Evolutionary conservation across 805 yeast genomes (phyloP), one percentile per base, ranked within the genome.

Genomic region (Pichia exigua): DNA sequence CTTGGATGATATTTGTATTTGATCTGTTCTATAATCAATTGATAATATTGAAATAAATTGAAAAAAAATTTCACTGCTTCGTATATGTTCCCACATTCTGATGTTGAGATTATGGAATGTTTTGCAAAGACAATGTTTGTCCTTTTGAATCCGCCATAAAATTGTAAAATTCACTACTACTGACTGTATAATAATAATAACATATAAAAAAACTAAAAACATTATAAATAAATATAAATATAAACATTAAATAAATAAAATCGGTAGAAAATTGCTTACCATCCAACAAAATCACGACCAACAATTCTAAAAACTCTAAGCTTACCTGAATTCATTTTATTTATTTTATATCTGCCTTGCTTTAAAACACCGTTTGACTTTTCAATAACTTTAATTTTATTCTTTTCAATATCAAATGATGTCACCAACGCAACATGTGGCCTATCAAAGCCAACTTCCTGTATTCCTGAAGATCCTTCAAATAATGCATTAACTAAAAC

Each of bases 271-370:
- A 15, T 9, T 7, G 24, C 15, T 51, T 38, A 79, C 96, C 96
- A 90, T 4, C 82, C 85, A 42, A 89, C 77, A 60, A 76, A 83
- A 38, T 78, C 81, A 54, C 88, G 78, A 13, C 87, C 87, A 32
- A 90, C 84, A 8, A 80, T 79, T 62, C 98, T 79, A 68, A 83
- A 94, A 4, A 91, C 87, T 56, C 87, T 77, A 13, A 92, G 70
- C 59, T 81, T 82, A 5, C 99, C 99, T 53, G 80, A 72, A 63
- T 79, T 83, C 78, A 92, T 75, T 53, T 88, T 95, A 2, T 78
- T 71, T 3, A 91, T 65, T 59, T 81, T 81, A 65, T 85, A 86
- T 43, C 85, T 76, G 44, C 80, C 82, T 52, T 76, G 77, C 53
- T 72, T 77, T 41, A 85, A 73, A 1, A 85, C 84, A 38, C 67